Evolutionary conservation across 2,329 filamentous ascomycete genomes (phyloP).

Genomic region (Periglandula ipomoeae): DNA sequence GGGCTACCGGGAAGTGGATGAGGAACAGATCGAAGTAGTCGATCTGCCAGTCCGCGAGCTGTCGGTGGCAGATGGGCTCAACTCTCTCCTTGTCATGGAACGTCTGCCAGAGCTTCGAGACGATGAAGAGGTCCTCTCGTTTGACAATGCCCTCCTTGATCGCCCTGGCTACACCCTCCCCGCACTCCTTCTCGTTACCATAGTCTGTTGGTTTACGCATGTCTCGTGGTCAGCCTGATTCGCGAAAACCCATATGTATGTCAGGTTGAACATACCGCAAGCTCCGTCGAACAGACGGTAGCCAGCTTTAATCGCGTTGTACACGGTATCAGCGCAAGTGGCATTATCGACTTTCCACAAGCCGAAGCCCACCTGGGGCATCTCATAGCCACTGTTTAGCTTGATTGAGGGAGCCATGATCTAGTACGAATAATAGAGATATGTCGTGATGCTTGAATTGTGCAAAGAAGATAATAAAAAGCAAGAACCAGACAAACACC

Average conservation of each 20-base stretch:
- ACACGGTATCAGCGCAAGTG: slow-evolving; percentile 65
- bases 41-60: slow-evolving; percentile 73
- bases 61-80: slow-evolving; percentile 64
- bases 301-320: slow-evolving; percentile 60
- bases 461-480: neutral
- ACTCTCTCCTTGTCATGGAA: slow-evolving; percentile 78
- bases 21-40: slow-evolving; percentile 89
- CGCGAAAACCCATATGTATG: no score
- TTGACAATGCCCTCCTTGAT: slow-evolving; percentile 75
- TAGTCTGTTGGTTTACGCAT: slow-evolving; percentile 48
- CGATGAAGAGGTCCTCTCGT: slow-evolving; percentile 82
- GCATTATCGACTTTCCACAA: slow-evolving; percentile 78
- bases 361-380: slow-evolving; percentile 69
- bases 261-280: slow-evolving; percentile 25
- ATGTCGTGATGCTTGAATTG: no score
- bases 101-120: slow-evolving; percentile 88
- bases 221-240: no score
- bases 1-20: slow-evolving; percentile 80
- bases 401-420: slow-evolving; percentile 37
- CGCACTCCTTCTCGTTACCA: slow-evolving; percentile 72
- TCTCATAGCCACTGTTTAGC: slow-evolving; percentile 56
- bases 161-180: slow-evolving; percentile 67
- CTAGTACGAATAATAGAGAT: neutral
- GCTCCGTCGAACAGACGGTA: slow-evolving; percentile 54
- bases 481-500: neutral